phyloP scores from a whole-genome alignment of 2,329 filamentous ascomycete genomes.

The Colletotrichum horii region DNA sequence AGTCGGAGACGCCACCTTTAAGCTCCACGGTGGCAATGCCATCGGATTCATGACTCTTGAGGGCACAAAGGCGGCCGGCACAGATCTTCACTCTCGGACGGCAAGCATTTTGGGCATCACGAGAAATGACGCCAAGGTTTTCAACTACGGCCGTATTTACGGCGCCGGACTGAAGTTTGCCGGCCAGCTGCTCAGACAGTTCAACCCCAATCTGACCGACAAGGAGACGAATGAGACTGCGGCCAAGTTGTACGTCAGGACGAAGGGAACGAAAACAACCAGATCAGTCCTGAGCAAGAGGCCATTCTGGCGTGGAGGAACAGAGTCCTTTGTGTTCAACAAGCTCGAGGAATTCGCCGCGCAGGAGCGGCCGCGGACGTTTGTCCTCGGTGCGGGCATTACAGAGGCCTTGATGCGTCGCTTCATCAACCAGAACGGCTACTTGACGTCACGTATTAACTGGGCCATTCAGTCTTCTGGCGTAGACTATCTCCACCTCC shows the following conservation, averaged over 20 bases:
- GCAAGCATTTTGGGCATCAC: slow-evolving; percentile 92
- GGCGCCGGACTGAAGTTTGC: slow-evolving; percentile 97
- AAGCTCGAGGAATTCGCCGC: slow-evolving; percentile 97
- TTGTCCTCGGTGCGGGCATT: slow-evolving; percentile 92
- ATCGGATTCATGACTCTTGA: slow-evolving; percentile 99
- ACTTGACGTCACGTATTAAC: slow-evolving; percentile 96
- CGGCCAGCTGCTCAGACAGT: slow-evolving; percentile 86
- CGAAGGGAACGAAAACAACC: slow-evolving; percentile 87
- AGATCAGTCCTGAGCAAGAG: slow-evolving; percentile 74
- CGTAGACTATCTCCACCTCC: slow-evolving; percentile 93
- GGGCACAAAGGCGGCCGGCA: slow-evolving; percentile 91
- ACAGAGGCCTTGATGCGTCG: slow-evolving; percentile 92
- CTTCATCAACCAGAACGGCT: slow-evolving; percentile 86
- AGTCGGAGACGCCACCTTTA: slow-evolving; percentile 92
- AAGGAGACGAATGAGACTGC: slow-evolving; percentile 78
- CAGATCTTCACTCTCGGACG: slow-evolving; percentile 92
- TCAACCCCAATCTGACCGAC: slow-evolving; percentile 86
- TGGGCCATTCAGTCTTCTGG: slow-evolving; percentile 99
- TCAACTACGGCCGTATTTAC: slow-evolving; percentile 99
- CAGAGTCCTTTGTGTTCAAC: slow-evolving; percentile 98
- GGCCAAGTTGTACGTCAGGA: slow-evolving; percentile 81
- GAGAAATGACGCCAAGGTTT: slow-evolving; percentile 93
- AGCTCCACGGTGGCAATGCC: slow-evolving; percentile 93
- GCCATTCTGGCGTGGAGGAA: slow-evolving; percentile 93
- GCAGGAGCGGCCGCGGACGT: slow-evolving; percentile 87